A percentile compares a stretch with the other conserved stretches of the same genome.
These are phyloP conservation scores for Neoarthrinium moseri DNA, from an alignment of 2,329 filamentous ascomycete genomes.

Conservation along the genomic window DNA sequence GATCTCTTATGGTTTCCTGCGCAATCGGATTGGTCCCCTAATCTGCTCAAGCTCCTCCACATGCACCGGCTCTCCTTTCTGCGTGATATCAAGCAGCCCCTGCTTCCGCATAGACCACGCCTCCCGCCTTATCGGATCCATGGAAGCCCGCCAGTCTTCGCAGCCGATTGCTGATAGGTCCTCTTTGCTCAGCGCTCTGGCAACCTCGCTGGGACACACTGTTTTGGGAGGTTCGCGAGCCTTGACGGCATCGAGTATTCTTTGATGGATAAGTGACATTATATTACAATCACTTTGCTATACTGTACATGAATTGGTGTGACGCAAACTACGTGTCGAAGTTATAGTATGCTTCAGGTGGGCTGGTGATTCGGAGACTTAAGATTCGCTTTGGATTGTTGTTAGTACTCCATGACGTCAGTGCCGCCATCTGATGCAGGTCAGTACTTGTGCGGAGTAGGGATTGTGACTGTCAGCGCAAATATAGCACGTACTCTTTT, in stretches of 20 bases:
- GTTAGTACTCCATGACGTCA: too few species aligned
- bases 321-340: too few species aligned
- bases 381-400: too few species aligned
- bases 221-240: constrained; percentile 1
- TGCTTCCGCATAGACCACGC: constrained; percentile 1
- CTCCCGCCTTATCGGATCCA: constrained; percentile 1
- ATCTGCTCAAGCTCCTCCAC: background rate
- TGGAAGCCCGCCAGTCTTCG: background rate
- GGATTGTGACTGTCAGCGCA: too few species aligned
- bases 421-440: too few species aligned
- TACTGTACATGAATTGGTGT: too few species aligned
- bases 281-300: too few species aligned
- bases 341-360: too few species aligned
- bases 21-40: background rate
- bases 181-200: background rate
- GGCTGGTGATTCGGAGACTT: too few species aligned
- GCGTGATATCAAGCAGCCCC: background rate
- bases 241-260: background rate
- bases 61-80: background rate
- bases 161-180: background rate
- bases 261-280: background rate
- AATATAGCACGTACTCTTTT: too few species aligned
- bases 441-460: too few species aligned
- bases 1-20: background rate
- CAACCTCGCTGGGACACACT: constrained; percentile 4